phyloP scores from a whole-genome alignment of 257 asterid genomes.

The Scutellaria baicalensis region DNA sequence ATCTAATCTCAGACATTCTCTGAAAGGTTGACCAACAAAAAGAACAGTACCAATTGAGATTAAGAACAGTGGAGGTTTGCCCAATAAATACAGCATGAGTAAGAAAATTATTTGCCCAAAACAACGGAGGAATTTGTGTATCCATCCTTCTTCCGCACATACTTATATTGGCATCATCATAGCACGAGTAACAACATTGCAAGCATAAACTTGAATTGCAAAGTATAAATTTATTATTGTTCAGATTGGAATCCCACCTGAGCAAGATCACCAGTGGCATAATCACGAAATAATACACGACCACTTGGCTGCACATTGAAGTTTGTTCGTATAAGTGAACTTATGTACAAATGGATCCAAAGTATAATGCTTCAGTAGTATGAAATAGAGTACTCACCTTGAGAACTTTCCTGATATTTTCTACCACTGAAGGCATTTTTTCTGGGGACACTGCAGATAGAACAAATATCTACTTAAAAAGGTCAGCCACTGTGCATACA shows the following conservation, averaged over 20 bases:
- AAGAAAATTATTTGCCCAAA: background rate
- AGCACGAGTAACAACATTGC: background rate
- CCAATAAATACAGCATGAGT: background rate
- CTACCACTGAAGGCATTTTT: slow-evolving; percentile 70
- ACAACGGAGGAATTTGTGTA: background rate
- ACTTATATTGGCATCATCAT: background rate
- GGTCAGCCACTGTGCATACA: slow-evolving; percentile 40
- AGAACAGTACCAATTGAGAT: background rate
- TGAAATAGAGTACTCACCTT: slow-evolving; percentile 44
- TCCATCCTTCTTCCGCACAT: too few species aligned
- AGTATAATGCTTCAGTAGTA: background rate
- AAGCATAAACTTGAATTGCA: background rate
- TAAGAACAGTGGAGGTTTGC: too few species aligned
- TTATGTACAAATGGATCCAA: background rate
- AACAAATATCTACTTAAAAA: slow-evolving; percentile 78
- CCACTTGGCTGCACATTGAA: slow-evolving; percentile 70
- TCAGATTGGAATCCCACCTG: slow-evolving; percentile 50
- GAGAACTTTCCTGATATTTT: slow-evolving; percentile 75
- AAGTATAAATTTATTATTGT: background rate
- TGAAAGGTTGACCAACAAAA: background rate
- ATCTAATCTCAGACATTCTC: background rate
- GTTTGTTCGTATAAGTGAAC: slow-evolving; percentile 16
- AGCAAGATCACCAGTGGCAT: slow-evolving; percentile 98
- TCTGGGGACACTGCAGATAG: slow-evolving; percentile 97
- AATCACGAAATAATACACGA: slow-evolving; percentile 78